Conservation (phyloP, 805 yeast species). For the Candida qinlingensis region DNA sequence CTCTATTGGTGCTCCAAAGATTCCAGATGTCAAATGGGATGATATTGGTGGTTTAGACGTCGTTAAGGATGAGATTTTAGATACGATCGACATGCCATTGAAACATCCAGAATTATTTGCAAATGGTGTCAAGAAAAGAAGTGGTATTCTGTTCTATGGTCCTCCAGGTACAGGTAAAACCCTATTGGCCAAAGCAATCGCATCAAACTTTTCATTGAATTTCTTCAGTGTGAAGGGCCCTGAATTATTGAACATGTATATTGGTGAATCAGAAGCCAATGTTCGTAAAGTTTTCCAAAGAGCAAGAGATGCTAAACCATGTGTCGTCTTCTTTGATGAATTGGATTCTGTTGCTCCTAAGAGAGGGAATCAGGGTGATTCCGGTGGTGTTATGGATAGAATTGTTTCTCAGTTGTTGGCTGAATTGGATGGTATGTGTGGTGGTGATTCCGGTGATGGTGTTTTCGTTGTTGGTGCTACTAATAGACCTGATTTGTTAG, state of each 20-base stretch:
- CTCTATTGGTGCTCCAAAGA: conserved; percentile 93
- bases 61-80: conserved; percentile 88
- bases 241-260: conserved; percentile 92
- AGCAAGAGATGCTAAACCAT: conserved; percentile 95
- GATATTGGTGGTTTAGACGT: conserved; percentile 94
- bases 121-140: conserved; percentile 86
- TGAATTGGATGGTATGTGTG: conserved; percentile 95
- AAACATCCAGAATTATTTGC: conserved; percentile 87
- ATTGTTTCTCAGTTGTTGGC: conserved; percentile 94
- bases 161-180: conserved; percentile 99
- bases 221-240: conserved; percentile 98
- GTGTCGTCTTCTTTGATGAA: conserved; percentile 96
- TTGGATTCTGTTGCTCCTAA: conserved; percentile 97
- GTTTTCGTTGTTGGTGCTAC: conserved; percentile 99
- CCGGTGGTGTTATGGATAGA: conserved; percentile 99
- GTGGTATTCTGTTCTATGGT: conserved; percentile 93
- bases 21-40: conserved; percentile 94
- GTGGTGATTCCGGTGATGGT: conserved; percentile 69
- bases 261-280: conserved; percentile 97
- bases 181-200: conserved; percentile 91
- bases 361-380: conserved; percentile 97
- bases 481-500: conserved; percentile 90
- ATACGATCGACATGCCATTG: conserved; percentile 93
- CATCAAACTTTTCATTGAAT: conserved; percentile 89
- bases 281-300: conserved; percentile 90